Conservation (phyloP, 441 rosid species). For the Gossypium laxum region DNA sequence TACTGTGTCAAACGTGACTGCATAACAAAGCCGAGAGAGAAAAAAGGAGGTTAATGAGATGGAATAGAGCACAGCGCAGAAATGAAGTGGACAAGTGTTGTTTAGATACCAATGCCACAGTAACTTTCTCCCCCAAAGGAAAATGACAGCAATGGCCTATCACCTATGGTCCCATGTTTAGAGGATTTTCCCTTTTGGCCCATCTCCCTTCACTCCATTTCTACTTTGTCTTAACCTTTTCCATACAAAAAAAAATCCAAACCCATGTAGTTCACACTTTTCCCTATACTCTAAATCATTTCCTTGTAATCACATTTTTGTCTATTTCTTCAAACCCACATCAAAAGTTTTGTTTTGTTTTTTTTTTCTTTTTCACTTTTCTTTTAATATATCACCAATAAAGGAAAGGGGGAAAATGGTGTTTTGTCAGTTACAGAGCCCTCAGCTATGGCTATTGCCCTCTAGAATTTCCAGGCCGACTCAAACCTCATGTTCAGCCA, state of each 20-base stretch:
- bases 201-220: too few species aligned
- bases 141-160: neutral
- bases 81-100: too few species aligned
- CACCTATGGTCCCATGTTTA: too few species aligned
- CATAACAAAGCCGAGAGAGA: neutral
- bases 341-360: neutral
- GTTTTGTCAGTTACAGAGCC: neutral
- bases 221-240: neutral
- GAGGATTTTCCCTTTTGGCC: too few species aligned
- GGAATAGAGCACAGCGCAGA: too few species aligned
- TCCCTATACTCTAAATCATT: neutral
- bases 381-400: neutral
- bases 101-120: too few species aligned
- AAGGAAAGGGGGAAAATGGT: neutral
- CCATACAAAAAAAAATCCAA: neutral
- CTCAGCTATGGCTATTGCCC: conserved; percentile 33
- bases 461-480: too few species aligned
- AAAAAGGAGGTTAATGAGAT: neutral
- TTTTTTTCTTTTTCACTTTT: neutral
- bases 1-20: neutral
- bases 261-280: neutral
- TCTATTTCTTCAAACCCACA: neutral
- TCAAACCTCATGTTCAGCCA: too few species aligned
- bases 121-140: neutral
- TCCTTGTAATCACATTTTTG: neutral